A percentile compares a stretch with the other conserved stretches of the same genome.
phyloP scores from a whole-genome alignment of 2,329 filamentous ascomycete genomes.

The Aspergillus flavus region DNA sequence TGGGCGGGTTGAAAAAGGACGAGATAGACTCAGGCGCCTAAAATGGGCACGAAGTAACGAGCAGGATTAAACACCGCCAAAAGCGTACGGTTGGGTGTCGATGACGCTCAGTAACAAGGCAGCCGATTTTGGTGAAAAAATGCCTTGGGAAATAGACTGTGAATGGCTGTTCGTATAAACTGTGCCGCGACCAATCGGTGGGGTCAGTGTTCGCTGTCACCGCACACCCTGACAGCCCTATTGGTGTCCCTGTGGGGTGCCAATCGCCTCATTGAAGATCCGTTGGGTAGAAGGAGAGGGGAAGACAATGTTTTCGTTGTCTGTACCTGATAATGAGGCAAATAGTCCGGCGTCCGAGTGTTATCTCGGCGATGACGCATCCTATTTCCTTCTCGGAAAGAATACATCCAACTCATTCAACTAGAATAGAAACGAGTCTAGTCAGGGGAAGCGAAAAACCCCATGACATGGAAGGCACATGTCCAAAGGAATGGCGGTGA shows the following conservation, averaged over 20 bases:
- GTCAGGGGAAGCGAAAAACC: neutral
- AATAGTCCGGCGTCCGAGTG: neutral
- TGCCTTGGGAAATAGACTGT: conserved; percentile 7
- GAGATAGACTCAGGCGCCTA: conserved; percentile 20
- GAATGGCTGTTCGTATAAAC: conserved; percentile 16
- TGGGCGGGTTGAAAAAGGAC: conserved; percentile 18
- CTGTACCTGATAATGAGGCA: conserved; percentile 3
- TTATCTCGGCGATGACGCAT: neutral
- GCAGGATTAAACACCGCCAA: conserved; percentile 20
- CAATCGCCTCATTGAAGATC: neutral
- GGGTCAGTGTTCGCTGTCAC: conserved; percentile 16
- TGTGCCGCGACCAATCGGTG: conserved; percentile 23
- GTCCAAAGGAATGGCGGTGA: conserved; percentile 34
- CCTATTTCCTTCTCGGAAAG: neutral
- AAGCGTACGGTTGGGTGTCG: conserved; percentile 19
- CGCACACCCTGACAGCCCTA: neutral
- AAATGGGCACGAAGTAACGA: conserved; percentile 26
- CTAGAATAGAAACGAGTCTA: neutral
- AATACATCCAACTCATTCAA: neutral
- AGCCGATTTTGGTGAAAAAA: conserved; percentile 15
- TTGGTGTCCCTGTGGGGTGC: neutral
- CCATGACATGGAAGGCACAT: neutral
- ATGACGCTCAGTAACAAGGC: conserved; percentile 22
- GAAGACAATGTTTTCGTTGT: neutral
- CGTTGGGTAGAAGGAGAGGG: neutral